Evolutionary conservation across 495 filamentous ascomycete species (phyloP), one percentile per base, ranked within the genome.

Genomic region (Hyaloscypha bicolor): DNA sequence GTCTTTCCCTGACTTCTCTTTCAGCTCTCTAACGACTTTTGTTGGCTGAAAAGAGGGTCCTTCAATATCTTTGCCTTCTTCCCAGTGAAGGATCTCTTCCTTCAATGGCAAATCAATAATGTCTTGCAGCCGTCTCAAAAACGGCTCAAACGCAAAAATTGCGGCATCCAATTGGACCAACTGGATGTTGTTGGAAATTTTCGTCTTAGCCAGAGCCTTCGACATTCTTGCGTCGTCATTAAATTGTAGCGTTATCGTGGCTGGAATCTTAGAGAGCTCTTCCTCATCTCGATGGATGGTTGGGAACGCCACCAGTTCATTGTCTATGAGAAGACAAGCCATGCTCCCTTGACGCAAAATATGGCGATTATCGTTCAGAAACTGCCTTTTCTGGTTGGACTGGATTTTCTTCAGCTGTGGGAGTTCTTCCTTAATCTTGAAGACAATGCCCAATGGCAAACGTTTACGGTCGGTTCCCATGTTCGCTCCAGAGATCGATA

Each of bases 71-170:
- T 76, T 64, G 3, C 63, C 77, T 55, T 64, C 48, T 19, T 74
- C 35, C 62, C 75, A 76, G 9, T 76, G 70, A 2, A 90, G 72
- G 3, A 91, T 69, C 39, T 84, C 77, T 1, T 87, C 74, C 2
- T 76, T 64, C 19, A 93, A 70, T 0, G 88, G 80, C 4, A 91
- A 39, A 9, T 86, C 81, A 0, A 74, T 77, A 42, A 80, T 86
- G 1, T 78, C 74, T 74, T 93, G 86, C 9, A 94, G 73, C 8
- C 84, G 77, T 61, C 77, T 72, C 22, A 94, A 71, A 5, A 94
- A 80, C 0, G 91, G 91, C 64, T 93, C 88, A 67, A 87, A 93
- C 0, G 90, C 86, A 73, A 93, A 93, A 0, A 90, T 78, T 0
- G 91, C 75, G 0, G 90, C 87, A 63, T 90, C 82, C 4, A 91